Evolutionary conservation across 768 basidiomycete genomes (phyloP), one percentile per base, ranked within the genome.

Genomic region (Tephrocybe rancida): DNA sequence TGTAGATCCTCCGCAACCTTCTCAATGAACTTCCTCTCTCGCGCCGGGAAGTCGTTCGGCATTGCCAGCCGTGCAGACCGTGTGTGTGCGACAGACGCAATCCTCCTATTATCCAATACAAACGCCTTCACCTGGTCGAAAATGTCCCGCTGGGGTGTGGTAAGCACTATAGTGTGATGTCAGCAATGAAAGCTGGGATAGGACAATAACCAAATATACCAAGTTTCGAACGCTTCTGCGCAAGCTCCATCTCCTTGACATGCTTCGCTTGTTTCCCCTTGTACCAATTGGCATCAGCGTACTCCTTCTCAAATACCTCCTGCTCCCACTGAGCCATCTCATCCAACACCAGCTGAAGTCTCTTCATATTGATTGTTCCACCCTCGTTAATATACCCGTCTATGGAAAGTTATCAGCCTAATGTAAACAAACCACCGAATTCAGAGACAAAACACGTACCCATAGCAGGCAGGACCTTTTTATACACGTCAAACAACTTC

Each of bases 331-430:
- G 71, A 2, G 84, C 83, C 82, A 99, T 89, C 73, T 97, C 89
- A 66, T 96, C 82, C 32, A 99, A 75, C 26, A 99, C 81, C 9
- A 91, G 72, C 69, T 97, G 96, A 32, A 99, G 74, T 30, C 96
- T 76, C 62, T 80, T 77, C 54, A 85, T 83, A 59, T 88, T 85
- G 65, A 99, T 94, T 5, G 77, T 77, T 16, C 97, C 97, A 54
- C 78, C 81, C 67, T 97, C 93, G 60, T 98, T 97, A 46, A 98
- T 77, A 69, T 98, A 98, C 0, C 96, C 97, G 56, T 88, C 95
- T 94, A 47, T 0, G 24, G 19, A 16, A 6, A 5, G n/a, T 25
- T 29, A 5, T 37, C 10, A 32, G 16, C 24, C 24, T 16, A 13
- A 16, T 4, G 7, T 19, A 5, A 26, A 5, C 32, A 45, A 4